A percentile compares a stretch with the other conserved stretches of the same genome.
Conservation (phyloP, 2,329 filamentous ascomycete species). For the Neofusicoccum umdonicola region DNA sequence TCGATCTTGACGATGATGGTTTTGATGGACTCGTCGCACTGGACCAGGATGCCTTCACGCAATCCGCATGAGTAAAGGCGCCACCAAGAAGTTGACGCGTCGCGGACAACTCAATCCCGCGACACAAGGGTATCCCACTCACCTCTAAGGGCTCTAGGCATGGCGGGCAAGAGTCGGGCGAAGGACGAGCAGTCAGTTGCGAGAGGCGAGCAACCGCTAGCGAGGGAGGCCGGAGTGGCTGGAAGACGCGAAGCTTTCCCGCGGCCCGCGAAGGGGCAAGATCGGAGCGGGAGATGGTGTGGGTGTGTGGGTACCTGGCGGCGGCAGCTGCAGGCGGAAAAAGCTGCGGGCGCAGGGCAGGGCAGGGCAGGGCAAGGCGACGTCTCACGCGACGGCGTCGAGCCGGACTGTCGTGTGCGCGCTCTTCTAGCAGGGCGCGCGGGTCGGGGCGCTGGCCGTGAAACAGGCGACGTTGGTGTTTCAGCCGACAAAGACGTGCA, state of each 20-base stretch:
- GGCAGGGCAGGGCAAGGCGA: not conserved
- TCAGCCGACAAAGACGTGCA: not conserved
- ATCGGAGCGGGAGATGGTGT: not conserved
- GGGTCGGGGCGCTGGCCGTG: not conserved
- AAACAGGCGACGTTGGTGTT: not conserved
- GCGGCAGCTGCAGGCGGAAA: not conserved
- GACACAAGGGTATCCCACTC: constrained; percentile 18
- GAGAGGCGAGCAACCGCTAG: not conserved
- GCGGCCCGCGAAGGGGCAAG: constrained; percentile 1
- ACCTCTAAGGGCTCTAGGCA: constrained; percentile 61
- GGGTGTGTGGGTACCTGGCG: not conserved
- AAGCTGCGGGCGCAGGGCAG: not conserved
- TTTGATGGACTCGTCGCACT: constrained; percentile 85
- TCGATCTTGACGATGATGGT: constrained; percentile 80
- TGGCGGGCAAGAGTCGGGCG: constrained; percentile 25
- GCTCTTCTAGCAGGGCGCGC: too few relatives aligned
- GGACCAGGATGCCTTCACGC: constrained; percentile 64
- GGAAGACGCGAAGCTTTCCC: not conserved
- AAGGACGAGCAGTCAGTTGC: not conserved
- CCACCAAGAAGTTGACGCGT: not conserved
- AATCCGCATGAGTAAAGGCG: not conserved
- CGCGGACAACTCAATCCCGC: constrained; percentile 3
- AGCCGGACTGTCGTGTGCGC: too few relatives aligned
- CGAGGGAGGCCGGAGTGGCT: not conserved
- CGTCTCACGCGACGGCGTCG: not conserved